phyloP scores from a whole-genome alignment of 2,329 filamentous ascomycete species.

The Cercospora sp. region DNA sequence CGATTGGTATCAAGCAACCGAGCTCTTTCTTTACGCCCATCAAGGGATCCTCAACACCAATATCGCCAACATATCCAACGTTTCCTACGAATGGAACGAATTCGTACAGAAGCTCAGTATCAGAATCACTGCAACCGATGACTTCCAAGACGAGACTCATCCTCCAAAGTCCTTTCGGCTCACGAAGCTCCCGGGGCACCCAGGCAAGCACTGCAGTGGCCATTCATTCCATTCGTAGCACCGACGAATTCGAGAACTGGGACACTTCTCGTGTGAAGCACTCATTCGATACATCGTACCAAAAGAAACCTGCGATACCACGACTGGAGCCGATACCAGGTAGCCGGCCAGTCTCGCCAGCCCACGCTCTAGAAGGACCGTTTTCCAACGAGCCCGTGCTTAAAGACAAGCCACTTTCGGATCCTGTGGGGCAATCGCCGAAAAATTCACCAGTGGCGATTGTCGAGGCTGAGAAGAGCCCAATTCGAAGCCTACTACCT shows the following conservation, averaged over 20 bases:
- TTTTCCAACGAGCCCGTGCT: constrained; percentile 39
- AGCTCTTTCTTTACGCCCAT: constrained; percentile 21
- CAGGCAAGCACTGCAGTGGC: constrained; percentile 33
- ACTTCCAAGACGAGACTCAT: constrained; percentile 60
- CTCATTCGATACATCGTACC: constrained; percentile 59
- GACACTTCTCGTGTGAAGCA: constrained; percentile 69
- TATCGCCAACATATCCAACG: constrained; percentile 28
- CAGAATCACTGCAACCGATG: constrained; percentile 51
- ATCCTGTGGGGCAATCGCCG: constrained; percentile 21
- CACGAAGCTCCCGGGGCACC: constrained; percentile 35
- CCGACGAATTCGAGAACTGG: constrained; percentile 72
- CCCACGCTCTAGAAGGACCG: constrained; percentile 57
- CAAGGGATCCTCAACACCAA: constrained; percentile 12
- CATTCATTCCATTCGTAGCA: constrained; percentile 42
- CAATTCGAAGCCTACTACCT: constrained; percentile 16
- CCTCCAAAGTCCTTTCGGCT: constrained; percentile 54
- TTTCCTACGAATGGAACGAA: constrained; percentile 28
- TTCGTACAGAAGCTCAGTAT: constrained; percentile 31
- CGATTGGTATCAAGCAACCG: constrained; percentile 29
- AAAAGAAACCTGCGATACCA: constrained; percentile 46
- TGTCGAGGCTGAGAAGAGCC: constrained; percentile 17
- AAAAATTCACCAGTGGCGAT: constrained; percentile 11
- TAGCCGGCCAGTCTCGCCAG: constrained; percentile 66
- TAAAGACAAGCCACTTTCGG: constrained; percentile 20
- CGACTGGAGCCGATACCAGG: constrained; percentile 70